Evolutionary conservation across 768 basidiomycete genomes (phyloP).

Genomic region (Porphyrellus cyaneotinctus): DNA sequence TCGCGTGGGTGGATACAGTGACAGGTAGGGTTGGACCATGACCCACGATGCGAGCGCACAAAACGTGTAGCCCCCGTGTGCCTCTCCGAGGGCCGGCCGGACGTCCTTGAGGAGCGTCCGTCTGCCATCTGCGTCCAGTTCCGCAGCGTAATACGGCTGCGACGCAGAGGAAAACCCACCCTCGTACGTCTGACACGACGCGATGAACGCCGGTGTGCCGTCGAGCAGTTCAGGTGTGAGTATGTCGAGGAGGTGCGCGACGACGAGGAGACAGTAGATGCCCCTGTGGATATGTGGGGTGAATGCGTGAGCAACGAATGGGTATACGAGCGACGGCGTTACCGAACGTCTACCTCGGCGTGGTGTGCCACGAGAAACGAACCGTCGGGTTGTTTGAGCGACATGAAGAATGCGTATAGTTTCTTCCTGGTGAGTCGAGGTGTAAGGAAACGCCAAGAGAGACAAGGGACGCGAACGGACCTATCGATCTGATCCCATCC

Average conservation of each 20-base stretch:
- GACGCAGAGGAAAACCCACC: conserved; percentile 88
- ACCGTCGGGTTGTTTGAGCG: conserved; percentile 88
- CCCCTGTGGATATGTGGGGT: conserved; percentile 51
- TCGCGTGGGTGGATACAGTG: background rate
- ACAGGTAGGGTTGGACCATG: conserved; percentile 60
- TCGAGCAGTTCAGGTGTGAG: conserved; percentile 83
- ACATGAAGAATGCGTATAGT: conserved; percentile 87
- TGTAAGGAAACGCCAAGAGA: too few species aligned
- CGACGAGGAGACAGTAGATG: conserved; percentile 85
- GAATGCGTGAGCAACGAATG: background rate
- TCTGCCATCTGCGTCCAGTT: conserved; percentile 5
- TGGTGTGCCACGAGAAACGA: conserved; percentile 86
- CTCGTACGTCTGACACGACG: conserved; percentile 94
- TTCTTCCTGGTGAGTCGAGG: conserved; percentile 40
- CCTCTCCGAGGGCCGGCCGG: conserved; percentile 85
- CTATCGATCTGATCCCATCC: conserved; percentile 89
- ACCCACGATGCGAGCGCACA: conserved; percentile 87
- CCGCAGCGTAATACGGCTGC: conserved; percentile 54
- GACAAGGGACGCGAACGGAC: conserved; percentile 39
- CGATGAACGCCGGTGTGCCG: conserved; percentile 74
- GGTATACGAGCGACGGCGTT: background rate
- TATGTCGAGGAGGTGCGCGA: conserved; percentile 78
- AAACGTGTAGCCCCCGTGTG: conserved; percentile 97
- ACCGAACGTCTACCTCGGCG: conserved; percentile 94
- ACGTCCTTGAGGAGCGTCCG: conserved; percentile 39